Conservation (phyloP, 192 early-diverging fungal species). For the Globomyces pollinis-pini region DNA sequence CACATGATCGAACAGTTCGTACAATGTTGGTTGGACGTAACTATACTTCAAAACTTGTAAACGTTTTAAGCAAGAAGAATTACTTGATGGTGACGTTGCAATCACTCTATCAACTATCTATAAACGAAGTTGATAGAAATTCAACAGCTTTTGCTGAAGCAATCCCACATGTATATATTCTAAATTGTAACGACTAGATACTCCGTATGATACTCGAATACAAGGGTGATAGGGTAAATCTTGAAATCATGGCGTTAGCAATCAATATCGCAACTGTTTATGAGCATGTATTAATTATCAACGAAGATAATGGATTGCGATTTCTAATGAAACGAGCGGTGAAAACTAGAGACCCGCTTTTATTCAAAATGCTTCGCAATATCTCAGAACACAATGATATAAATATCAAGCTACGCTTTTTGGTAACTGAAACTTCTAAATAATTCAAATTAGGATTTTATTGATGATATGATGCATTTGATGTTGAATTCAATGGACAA, state of each 20-base stretch:
- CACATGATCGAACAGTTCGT: constrained; percentile 36
- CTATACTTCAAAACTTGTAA: constrained; percentile 23
- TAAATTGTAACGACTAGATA: constrained; percentile 24
- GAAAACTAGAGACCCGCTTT: constrained; percentile 42
- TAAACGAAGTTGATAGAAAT: constrained; percentile 27
- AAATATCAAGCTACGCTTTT: constrained; percentile 31
- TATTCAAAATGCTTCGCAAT: constrained; percentile 49
- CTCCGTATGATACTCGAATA: constrained; percentile 43
- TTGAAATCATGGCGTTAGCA: constrained; percentile 44
- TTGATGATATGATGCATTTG: constrained; percentile 44
- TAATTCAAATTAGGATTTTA: constrained; percentile 30
- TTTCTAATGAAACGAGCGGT: constrained; percentile 45
- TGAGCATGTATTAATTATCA: constrained; percentile 24
- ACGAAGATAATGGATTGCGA: constrained; percentile 41
- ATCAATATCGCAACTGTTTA: constrained; percentile 40
- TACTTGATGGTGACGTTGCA: constrained; percentile 33
- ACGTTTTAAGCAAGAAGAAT: constrained; percentile 23
- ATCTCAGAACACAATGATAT: constrained; percentile 27
- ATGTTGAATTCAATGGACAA: constrained; percentile 25
- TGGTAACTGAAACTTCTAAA: too few species aligned
- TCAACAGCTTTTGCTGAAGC: constrained; percentile 20
- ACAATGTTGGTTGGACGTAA: constrained; percentile 19
- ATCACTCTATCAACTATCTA: constrained; percentile 38
- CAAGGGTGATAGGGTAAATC: constrained; percentile 27
- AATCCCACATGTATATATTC: constrained; percentile 1